Percentiles rank a stretch among this genome's conserved stretches.
Conservation (phyloP, 2,329 filamentous ascomycete species). For the Ceratocystis cubensis region DNA sequence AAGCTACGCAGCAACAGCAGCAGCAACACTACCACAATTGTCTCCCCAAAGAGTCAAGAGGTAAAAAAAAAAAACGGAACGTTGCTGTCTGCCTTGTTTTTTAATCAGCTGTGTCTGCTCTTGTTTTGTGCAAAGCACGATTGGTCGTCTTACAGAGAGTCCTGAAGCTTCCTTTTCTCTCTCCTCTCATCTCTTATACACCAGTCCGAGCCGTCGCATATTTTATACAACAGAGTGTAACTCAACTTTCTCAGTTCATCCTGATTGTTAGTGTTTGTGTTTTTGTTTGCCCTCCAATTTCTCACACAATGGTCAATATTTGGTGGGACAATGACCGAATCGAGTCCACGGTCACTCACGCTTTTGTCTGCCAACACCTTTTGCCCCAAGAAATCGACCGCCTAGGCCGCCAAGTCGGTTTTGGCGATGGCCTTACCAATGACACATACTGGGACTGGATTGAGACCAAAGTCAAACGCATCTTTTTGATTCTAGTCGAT, state of each 20-base stretch:
- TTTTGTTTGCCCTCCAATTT: background rate
- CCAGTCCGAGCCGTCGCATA: background rate
- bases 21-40: too few species aligned
- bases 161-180: background rate
- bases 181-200: background rate
- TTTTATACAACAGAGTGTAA: background rate
- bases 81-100: background rate
- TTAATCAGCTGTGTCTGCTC: background rate
- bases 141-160: background rate
- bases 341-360: conserved; percentile 53
- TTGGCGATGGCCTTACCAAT: conserved; percentile 55
- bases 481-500: conserved; percentile 61
- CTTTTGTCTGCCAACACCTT: conserved; percentile 54
- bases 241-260: background rate
- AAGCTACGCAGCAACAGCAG: background rate
- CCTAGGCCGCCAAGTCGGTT: conserved; percentile 50
- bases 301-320: conserved; percentile 28
- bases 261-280: background rate
- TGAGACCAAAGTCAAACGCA: conserved; percentile 50
- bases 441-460: conserved; percentile 73
- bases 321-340: conserved; percentile 65
- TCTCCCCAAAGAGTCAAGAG: background rate
- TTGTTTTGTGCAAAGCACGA: background rate
- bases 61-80: background rate
- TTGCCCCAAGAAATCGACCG: conserved; percentile 49